phyloP scores from a whole-genome alignment of 2,329 filamentous ascomycete genomes.

The Bertia moriformis region DNA sequence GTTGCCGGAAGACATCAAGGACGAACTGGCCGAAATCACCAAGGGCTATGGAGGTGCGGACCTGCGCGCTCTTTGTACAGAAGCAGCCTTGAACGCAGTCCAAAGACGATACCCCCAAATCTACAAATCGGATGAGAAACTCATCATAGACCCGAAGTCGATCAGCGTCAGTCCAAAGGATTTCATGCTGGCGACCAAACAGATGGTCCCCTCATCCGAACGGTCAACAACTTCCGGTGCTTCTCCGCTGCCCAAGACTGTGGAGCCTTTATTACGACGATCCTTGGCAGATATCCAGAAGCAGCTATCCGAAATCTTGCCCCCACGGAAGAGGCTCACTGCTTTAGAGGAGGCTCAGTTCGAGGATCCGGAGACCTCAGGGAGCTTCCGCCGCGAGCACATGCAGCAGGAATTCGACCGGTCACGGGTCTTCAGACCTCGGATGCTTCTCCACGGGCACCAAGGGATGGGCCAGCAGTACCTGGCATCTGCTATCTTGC shows the following conservation, averaged over 20 bases:
- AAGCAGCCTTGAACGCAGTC: constrained; percentile 88
- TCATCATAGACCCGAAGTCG: constrained; percentile 70
- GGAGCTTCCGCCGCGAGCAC: constrained; percentile 73
- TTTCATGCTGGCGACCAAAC: constrained; percentile 94
- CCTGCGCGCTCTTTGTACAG: constrained; percentile 81
- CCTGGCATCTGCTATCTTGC: constrained; percentile 68
- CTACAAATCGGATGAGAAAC: constrained; percentile 77
- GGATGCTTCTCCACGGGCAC: constrained; percentile 68
- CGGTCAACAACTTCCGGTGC: constrained; percentile 75
- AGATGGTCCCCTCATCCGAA: constrained; percentile 89
- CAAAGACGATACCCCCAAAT: constrained; percentile 94
- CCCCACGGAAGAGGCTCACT: constrained; percentile 72
- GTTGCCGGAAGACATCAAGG: constrained; percentile 63
- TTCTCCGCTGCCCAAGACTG: constrained; percentile 60
- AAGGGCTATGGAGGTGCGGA: constrained; percentile 97
- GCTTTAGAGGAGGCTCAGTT: constrained; percentile 89
- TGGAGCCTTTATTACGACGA: constrained; percentile 67
- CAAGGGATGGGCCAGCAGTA: constrained; percentile 91
- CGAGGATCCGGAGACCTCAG: constrained; percentile 68
- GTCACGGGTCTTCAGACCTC: constrained; percentile 74
- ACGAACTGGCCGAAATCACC: constrained; percentile 69
- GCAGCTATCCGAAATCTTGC: constrained; percentile 62
- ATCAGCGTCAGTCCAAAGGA: constrained; percentile 84
- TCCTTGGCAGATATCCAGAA: constrained; percentile 57
- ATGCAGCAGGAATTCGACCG: constrained; percentile 67